Conservation (phyloP, 768 basidiomycete genomes). For the Chiua virens region DNA sequence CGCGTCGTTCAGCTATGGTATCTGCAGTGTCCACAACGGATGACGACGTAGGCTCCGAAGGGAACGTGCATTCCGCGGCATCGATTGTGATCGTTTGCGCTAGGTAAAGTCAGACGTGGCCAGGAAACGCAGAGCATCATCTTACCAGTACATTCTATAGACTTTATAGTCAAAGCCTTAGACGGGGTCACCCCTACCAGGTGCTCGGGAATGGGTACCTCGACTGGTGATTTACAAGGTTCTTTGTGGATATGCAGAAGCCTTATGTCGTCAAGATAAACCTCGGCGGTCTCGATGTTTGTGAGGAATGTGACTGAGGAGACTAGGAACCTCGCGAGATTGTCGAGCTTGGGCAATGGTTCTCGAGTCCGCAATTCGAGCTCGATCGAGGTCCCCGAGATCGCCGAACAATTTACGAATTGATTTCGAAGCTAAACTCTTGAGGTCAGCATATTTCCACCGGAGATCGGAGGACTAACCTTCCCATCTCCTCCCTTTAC, state of each 20-base stretch:
- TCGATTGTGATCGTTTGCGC: conserved; percentile 11
- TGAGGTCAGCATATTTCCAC: background rate
- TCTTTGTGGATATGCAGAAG: conserved; percentile 3
- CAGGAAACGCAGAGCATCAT: background rate
- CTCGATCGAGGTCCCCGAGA: conserved; percentile 8
- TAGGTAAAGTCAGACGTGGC: background rate
- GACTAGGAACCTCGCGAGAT: conserved; percentile 11
- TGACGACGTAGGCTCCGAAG: background rate
- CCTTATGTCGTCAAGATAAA: background rate
- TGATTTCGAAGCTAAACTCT: conserved; percentile 3
- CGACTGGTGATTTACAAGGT: background rate
- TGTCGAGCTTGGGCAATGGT: background rate
- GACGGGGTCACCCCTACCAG: background rate
- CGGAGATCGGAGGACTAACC: background rate
- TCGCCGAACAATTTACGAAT: background rate
- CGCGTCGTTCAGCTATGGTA: background rate
- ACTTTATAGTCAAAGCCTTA: background rate
- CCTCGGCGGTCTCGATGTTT: conserved; percentile 1
- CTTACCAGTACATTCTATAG: conserved; percentile 9
- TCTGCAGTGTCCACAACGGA: background rate
- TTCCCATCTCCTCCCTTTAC: conserved; percentile 4
- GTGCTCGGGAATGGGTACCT: background rate
- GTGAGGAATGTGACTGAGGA: conserved; percentile 10
- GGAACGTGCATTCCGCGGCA: conserved; percentile 1
- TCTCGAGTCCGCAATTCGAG: conserved; percentile 8